Evolutionary conservation across 2,329 filamentous ascomycete species (phyloP), one percentile per base, ranked within the genome.

Genomic region (Teratosphaeria viscida): DNA sequence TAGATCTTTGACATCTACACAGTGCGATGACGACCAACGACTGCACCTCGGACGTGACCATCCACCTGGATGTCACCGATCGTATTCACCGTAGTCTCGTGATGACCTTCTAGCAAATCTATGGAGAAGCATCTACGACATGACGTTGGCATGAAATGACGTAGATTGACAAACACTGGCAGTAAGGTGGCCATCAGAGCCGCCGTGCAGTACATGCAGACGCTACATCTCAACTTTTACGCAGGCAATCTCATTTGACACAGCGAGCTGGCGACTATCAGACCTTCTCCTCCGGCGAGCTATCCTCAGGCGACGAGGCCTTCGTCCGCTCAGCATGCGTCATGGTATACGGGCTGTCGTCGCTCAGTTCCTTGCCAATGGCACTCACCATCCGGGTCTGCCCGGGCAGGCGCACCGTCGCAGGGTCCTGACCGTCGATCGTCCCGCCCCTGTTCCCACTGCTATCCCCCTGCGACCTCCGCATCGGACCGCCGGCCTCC

Each of bases 31-130:
- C 29, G 29, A 32, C 29, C 29, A 3, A 32, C 29, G 7, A 5
- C 29, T 32, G 29, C 29, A 32, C 29, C 7, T 16, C 16, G 37
- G 12, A 39, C 37, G 11, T 39, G 37, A 39, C 29, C 37, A 39
- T 6, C 37, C 37, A 39, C 37, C 37, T 39, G 12, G 72, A 78
- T 71, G 61, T 74, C 72, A 1, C 77, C 77, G 4, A 79, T 75
- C 12, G 79, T 67, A 59, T 79, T 72, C 12, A 78, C 76, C 19
- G 72, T 76, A 5, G 72, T 70, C 62, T 75, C 29, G 29, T 32
- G 29, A 32, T 4, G 3, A 32, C 29, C 29, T 32, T 5, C 3
- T 3, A 32, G 7, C 29, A 32, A 1, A 32, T 32, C 29, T 32
- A 7, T 32, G 29, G 7, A 32, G 29, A 7, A 32, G 29, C 29